phyloP scores from a whole-genome alignment of 2,329 filamentous ascomycete genomes.

The Macrophomina phaseolina region DNA sequence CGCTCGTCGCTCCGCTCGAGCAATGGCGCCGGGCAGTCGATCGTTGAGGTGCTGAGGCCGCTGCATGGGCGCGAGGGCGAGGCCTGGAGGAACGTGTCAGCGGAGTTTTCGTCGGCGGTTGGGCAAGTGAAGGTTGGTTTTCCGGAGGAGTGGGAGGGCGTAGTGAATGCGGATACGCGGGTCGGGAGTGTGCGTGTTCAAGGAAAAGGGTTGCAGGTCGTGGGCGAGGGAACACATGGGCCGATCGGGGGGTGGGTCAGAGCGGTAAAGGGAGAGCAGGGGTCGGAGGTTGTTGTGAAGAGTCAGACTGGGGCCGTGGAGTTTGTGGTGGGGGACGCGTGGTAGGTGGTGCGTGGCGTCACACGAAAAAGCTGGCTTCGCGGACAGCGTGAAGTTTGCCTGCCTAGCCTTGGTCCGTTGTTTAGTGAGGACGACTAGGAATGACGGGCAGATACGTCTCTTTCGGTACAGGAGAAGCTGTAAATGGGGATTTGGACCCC shows the following conservation, averaged over 20 bases:
- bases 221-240: conserved; percentile 3
- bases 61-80: not conserved
- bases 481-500: no score
- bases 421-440: not conserved
- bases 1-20: not conserved
- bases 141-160: conserved; percentile 5
- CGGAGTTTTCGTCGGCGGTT: not conserved
- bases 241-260: conserved; percentile 3
- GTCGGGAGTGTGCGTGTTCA: not conserved
- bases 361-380: not conserved
- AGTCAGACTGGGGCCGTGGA: conserved; percentile 10
- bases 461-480: no score
- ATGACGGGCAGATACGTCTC: no score
- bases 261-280: conserved; percentile 4
- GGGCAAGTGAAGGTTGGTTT: not conserved
- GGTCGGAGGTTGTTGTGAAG: not conserved
- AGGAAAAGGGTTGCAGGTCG: not conserved
- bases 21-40: not conserved
- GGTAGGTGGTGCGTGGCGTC: not conserved
- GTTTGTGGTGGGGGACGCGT: not conserved
- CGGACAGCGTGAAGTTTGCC: no score
- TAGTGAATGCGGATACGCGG: not conserved
- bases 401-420: not conserved
- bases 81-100: not conserved
- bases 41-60: not conserved